Conservation (phyloP, 202 grass and related monocot genomes). For the Schoenoplectus triqueter region DNA sequence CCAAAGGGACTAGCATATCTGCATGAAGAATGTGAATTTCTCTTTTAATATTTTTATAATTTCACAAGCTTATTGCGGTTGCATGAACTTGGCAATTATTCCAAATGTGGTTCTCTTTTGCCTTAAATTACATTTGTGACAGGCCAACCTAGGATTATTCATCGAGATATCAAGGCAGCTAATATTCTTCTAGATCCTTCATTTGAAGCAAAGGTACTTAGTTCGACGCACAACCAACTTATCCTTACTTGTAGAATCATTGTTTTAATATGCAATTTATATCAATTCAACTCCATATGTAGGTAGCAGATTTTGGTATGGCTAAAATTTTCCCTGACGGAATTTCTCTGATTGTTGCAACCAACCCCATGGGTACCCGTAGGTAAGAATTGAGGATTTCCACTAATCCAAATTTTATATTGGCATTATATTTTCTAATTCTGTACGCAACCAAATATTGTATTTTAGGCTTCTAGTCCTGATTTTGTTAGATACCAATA, state of each 20-base stretch:
- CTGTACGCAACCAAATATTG: background rate
- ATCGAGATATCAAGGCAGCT: conserved; percentile 89
- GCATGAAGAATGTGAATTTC: conserved; percentile 88
- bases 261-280: conserved; percentile 9
- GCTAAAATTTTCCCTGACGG: conserved; percentile 74
- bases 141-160: conserved; percentile 96
- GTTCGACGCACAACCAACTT: conserved; percentile 6
- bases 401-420: background rate
- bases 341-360: conserved; percentile 71
- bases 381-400: conserved; percentile 52
- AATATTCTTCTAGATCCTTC: conserved; percentile 91
- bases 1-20: conserved; percentile 96
- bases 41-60: conserved; percentile 28
- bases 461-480: background rate
- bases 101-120: background rate
- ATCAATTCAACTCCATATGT: conserved; percentile 35
- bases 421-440: background rate
- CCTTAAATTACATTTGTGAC: conserved; percentile 19
- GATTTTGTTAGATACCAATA: too few relatives aligned
- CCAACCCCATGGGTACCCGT: conserved; percentile 86
- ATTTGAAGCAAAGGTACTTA: conserved; percentile 85
- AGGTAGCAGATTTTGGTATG: conserved; percentile 99
- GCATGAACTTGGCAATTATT: conserved; percentile 19
- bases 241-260: conserved; percentile 39
- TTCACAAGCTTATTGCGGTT: background rate